Evolutionary conservation across 2,329 filamentous ascomycete species (phyloP).

Genomic region (Diatrype stigma): DNA sequence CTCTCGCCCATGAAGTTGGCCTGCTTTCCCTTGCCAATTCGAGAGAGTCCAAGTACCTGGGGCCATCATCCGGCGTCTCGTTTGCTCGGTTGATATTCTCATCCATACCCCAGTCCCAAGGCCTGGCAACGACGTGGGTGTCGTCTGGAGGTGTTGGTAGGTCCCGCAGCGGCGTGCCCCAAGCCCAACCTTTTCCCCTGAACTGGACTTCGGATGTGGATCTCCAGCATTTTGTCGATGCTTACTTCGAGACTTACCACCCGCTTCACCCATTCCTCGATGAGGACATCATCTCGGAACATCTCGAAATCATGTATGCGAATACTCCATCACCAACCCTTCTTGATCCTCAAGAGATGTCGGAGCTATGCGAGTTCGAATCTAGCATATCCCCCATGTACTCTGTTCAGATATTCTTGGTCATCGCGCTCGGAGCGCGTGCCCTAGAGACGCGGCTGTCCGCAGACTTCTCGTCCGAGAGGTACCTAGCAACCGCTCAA

Average conservation of each 20-base stretch:
- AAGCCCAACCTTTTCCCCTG: conserved; percentile 5
- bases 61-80: conserved; percentile 21
- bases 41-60: conserved; percentile 23
- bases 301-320: conserved; percentile 16
- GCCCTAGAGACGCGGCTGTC: conserved; percentile 17
- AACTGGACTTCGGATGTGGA: conserved; percentile 13
- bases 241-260: conserved; percentile 23
- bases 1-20: conserved; percentile 21
- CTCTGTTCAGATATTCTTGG: conserved; percentile 20
- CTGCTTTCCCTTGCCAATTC: conserved; percentile 19
- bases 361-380: conserved; percentile 14
- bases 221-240: conserved; percentile 13
- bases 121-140: conserved; percentile 7
- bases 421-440: conserved; percentile 21
- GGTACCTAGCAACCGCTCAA: conserved; percentile 22
- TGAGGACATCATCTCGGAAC: conserved; percentile 18
- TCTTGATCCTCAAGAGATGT: conserved; percentile 13
- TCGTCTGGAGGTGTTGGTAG: conserved; percentile 1
- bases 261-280: conserved; percentile 24
- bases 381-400: conserved; percentile 9
- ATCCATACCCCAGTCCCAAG: conserved; percentile 13
- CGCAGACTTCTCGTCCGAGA: conserved; percentile 17
- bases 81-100: conserved; percentile 23
- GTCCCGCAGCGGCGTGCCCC: neutral
- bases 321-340: conserved; percentile 11